phyloP scores from a whole-genome alignment of 139 green algal genomes.

The Diplosphaera chodatii region DNA sequence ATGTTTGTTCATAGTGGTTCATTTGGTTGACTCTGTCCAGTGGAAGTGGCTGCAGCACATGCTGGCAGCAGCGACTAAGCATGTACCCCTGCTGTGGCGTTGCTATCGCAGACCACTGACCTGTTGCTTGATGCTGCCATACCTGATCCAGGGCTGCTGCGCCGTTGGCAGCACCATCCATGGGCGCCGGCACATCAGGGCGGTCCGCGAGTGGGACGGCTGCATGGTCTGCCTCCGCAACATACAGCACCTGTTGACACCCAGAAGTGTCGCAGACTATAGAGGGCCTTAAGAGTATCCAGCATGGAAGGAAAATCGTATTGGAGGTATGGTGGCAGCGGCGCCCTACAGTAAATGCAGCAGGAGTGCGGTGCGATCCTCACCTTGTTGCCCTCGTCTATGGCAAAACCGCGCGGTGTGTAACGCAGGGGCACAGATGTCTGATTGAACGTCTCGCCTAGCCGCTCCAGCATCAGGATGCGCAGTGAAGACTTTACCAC shows the following conservation, averaged over 20 bases:
- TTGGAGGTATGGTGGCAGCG: no score
- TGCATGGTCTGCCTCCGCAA: constrained; percentile 74
- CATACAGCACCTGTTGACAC: constrained; percentile 32
- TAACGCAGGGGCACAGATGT: constrained; percentile 73
- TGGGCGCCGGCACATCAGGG: constrained; percentile 34
- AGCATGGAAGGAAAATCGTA: no score
- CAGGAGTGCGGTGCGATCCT: no score
- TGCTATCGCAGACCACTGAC: neutral
- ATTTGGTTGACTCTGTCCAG: no score
- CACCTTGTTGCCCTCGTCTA: constrained; percentile 69
- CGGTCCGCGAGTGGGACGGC: constrained; percentile 57
- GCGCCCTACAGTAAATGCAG: neutral
- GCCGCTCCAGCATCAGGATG: constrained; percentile 84
- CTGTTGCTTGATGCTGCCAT: no score
- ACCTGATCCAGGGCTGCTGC: neutral
- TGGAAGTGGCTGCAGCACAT: no score
- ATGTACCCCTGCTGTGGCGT: no score
- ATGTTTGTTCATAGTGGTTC: no score
- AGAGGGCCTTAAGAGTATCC: no score
- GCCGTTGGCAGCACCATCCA: constrained; percentile 24
- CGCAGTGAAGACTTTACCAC: constrained; percentile 77
- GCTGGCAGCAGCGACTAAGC: no score
- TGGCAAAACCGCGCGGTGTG: constrained; percentile 84
- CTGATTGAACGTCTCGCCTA: constrained; percentile 93
- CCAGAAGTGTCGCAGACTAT: no score